A percentile compares a stretch with the other conserved stretches of the same genome.
Conservation (phyloP, 768 basidiomycete species). For the Pleurotus cornucopiae region DNA sequence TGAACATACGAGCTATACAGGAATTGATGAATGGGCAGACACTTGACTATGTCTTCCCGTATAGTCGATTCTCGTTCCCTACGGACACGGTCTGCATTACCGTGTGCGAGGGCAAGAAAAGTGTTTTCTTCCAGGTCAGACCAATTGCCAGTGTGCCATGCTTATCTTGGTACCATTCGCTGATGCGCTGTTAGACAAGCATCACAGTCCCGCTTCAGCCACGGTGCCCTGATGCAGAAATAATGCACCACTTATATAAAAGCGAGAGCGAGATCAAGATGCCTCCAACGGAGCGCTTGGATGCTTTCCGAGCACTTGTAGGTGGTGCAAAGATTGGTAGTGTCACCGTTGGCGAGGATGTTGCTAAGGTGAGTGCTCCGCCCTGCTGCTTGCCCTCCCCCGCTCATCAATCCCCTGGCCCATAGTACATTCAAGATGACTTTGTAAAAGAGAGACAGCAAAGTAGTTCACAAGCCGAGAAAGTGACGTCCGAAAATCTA, state of each 20-base stretch:
- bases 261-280: conserved; percentile 33
- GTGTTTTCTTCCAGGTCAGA: conserved; percentile 66
- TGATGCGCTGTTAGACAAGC: conserved; percentile 45
- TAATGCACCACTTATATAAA: conserved; percentile 43
- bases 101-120: conserved; percentile 60
- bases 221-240: conserved; percentile 11
- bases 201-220: conserved; percentile 47
- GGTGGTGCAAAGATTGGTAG: conserved; percentile 58
- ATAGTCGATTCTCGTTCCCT: conserved; percentile 64
- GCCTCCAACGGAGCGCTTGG: conserved; percentile 45
- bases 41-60: conserved; percentile 74
- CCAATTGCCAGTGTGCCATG: background rate
- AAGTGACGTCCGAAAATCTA: conserved; percentile 53
- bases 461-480: conserved; percentile 29
- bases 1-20: conserved; percentile 61
- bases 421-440: conserved; percentile 71
- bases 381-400: background rate
- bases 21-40: conserved; percentile 61
- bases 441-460: conserved; percentile 51
- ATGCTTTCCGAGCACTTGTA: conserved; percentile 53
- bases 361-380: conserved; percentile 49
- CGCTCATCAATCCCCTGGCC: background rate
- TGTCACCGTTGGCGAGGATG: conserved; percentile 46
- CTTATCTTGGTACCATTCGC: background rate
- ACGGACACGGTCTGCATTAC: conserved; percentile 71